Evolutionary conservation across 192 early-diverging fungal genomes (phyloP).

Genomic region (Backusella circina): DNA sequence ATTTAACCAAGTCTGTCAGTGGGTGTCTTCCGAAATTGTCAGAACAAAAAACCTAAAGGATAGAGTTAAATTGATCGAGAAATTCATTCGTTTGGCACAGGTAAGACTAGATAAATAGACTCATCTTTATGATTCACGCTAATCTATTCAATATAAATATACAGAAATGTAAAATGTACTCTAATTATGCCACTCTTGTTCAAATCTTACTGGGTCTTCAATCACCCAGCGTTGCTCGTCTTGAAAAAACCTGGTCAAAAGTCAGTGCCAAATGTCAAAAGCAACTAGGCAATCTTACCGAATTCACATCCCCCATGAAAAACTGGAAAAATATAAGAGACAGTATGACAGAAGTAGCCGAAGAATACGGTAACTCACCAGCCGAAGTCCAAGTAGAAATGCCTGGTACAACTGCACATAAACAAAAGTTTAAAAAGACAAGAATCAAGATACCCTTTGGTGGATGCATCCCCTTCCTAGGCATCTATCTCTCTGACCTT

Average conservation of each 20-base stretch:
- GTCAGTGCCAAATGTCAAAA: slow-evolving; percentile 38
- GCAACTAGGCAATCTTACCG: slow-evolving; percentile 44
- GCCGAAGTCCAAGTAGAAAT: slow-evolving; percentile 35
- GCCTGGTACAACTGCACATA: slow-evolving; percentile 10
- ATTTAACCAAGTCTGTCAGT: slow-evolving; percentile 45
- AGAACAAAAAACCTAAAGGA: slow-evolving; percentile 37
- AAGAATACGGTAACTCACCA: slow-evolving; percentile 48
- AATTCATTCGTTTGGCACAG: slow-evolving; percentile 61
- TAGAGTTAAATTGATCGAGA: slow-evolving; percentile 54
- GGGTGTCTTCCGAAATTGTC: slow-evolving; percentile 59
- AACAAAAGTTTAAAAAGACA: slow-evolving; percentile 20
- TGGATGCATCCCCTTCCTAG: slow-evolving; percentile 61
- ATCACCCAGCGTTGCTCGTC: slow-evolving; percentile 48
- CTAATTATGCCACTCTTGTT: slow-evolving; percentile 63
- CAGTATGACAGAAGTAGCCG: slow-evolving; percentile 49
- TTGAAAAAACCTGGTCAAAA: slow-evolving; percentile 52
- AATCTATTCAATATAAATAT: not conserved
- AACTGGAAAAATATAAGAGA: slow-evolving; percentile 60
- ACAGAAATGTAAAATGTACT: slow-evolving; percentile 55
- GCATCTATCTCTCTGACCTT: slow-evolving; percentile 56
- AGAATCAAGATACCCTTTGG: slow-evolving; percentile 40
- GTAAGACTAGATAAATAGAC: slow-evolving; percentile 16
- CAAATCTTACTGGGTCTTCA: slow-evolving; percentile 58
- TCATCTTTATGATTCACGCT: not conserved
- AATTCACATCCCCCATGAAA: slow-evolving; percentile 49